These are phyloP conservation scores for Colletotrichum viniferum DNA, from an alignment of 2,329 filamentous ascomycete species.

Conservation along the genomic window DNA sequence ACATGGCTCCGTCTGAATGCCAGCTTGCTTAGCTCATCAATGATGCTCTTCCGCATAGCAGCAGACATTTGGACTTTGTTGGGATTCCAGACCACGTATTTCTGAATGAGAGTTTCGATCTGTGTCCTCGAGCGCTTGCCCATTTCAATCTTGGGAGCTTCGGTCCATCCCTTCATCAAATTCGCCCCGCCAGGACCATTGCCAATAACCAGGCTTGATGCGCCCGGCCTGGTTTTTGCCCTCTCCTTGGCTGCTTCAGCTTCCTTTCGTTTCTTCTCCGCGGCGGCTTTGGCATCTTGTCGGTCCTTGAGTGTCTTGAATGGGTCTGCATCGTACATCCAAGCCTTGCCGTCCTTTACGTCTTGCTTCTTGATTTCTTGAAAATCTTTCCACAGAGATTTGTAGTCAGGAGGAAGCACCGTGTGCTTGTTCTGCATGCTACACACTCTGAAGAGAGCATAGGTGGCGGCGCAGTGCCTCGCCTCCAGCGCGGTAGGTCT, in stretches of 20 bases:
- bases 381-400: constrained; percentile 91
- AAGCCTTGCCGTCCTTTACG: constrained; percentile 74
- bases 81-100: constrained; percentile 86
- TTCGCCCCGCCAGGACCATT: constrained; percentile 48
- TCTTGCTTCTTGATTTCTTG: constrained; percentile 81
- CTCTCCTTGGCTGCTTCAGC: constrained; percentile 71
- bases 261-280: constrained; percentile 81
- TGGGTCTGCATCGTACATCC: constrained; percentile 96
- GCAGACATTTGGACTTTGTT: constrained; percentile 70
- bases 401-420: constrained; percentile 90
- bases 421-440: constrained; percentile 97
- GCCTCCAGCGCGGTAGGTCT: constrained; percentile 87
- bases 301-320: constrained; percentile 82
- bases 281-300: constrained; percentile 75
- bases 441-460: constrained; percentile 87
- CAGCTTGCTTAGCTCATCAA: constrained; percentile 76
- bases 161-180: constrained; percentile 77
- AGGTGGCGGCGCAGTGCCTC: constrained; percentile 90
- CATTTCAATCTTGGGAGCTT: constrained; percentile 91
- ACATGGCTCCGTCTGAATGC: constrained; percentile 91
- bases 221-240: constrained; percentile 66
- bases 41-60: constrained; percentile 60
- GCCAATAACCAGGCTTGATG: constrained; percentile 58
- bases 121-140: constrained; percentile 78
- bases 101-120: constrained; percentile 79